Evolutionary conservation across 108 stramenopile genomes (phyloP), one percentile per base, ranked within the genome.

Genomic region (Nannochloropsis oceanica): DNA sequence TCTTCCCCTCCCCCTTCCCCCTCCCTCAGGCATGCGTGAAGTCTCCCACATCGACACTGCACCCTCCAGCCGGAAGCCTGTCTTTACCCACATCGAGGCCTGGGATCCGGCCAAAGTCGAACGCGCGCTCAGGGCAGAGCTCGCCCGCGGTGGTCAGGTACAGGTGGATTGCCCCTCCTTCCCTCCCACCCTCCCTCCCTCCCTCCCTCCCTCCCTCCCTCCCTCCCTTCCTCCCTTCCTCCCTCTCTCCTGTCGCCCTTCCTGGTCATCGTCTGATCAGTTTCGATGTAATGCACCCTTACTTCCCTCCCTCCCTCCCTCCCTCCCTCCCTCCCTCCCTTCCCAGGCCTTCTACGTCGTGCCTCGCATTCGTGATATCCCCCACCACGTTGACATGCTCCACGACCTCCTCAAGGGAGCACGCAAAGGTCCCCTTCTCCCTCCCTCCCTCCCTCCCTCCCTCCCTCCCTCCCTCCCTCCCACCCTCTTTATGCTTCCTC

Each of bases 281-380:
- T n/a, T n/a, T n/a, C n/a, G n/a, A n/a, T n/a, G n/a, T n/a, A n/a
- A n/a, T n/a, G n/a, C n/a, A n/a, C n/a, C n/a, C n/a, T n/a, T n/a
- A n/a, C n/a, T n/a, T n/a, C n/a, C n/a, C n/a, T n/a, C n/a, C n/a
- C 46, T 50, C 46, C 46, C 46, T 50, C 46, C 0, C 46, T 50
- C 46, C 46, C 46, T 50, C 46, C 46, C 46, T 50, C 46, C 46
- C 46, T 13, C 46, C 46, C 46, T 50, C 0, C 0, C 46, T 50
- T 0, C 46, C 46, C 95, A 97, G 88, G 92, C 91, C 44, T 96
- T 93, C 82, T 96, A 94, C 87, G 96, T 97, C 43, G 95, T 96
- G 20, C 96, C 97, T 44, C 89, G 94, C 18, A 95, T 97, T 84
- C 85, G 93, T 7, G 84, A 87, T 24, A 82, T 89, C 13, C 81